Base-by-base conservation (phyloP, 2,329 filamentous ascomycete species). In the Fonsecaea monophora region DNA sequence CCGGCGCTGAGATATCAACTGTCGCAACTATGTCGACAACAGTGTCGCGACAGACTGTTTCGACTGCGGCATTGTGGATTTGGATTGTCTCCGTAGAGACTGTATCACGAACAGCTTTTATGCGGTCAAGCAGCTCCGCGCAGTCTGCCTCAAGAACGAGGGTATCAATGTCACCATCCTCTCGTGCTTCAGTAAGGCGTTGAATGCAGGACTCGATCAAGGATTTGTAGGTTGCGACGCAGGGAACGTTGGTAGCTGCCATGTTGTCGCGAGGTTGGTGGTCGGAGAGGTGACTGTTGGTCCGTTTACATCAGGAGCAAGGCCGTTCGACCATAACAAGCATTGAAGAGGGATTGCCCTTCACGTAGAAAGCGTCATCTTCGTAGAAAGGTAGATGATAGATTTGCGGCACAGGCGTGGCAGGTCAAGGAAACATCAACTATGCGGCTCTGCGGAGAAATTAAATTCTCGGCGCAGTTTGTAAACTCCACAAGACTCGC, bases 11-110 rank as follows among this genome's bases (percentile, higher is more conserved):
- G 72, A 97, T 96, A 8, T 87, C 83, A 12, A 87, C 92, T 45
- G 86, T 87, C 53, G 91, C 89, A 77, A 96, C 85, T 68, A 92
- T 82, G 69, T 86, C 83, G 78, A 92, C 92, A 79, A 98, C 96
- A 56, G 91, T 86, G 73, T 90, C 87, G 73, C 92, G 89, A 59
- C 90, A 91, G 10, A 92, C 93, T 18, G 90, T 93, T 78, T 98
- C 95, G 55, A 97, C 87, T 25, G 91, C 85, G 38, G 89, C 88
- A 75, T 88, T 88, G 40, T 80, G 79, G 40, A 32, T 78, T 89
- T 87, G 53, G 85, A 85, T 66, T 73, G 82, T 71, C 45, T 81
- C 79, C 25, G 60, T 13, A 9, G 38, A 45, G 35, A 32, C 30
- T 13, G 64, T 59, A 40, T 35, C 60, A 48, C 69, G 65, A 4